Evolutionary conservation across 805 yeast species (phyloP).

Genomic region (Yarrowia sp.): DNA sequence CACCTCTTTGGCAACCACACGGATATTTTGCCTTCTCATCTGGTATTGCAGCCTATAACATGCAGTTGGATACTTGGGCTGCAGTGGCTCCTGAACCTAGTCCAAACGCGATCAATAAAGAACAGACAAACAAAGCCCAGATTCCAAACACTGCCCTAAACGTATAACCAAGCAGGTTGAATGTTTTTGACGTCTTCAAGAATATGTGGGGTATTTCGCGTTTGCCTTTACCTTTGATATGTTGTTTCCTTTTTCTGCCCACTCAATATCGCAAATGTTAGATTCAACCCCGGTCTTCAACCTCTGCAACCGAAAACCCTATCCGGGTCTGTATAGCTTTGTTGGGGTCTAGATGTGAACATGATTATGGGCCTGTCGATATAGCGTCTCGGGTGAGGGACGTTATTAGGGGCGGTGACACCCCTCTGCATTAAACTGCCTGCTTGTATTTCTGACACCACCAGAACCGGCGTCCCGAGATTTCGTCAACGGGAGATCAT

Average conservation of each 20-base stretch:
- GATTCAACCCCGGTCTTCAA: background rate
- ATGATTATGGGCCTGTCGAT: background rate
- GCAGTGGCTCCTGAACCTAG: conserved; percentile 25
- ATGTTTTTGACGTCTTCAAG: background rate
- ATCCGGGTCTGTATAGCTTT: background rate
- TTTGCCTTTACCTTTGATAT: background rate
- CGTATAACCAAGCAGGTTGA: background rate
- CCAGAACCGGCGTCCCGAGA: background rate
- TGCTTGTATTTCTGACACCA: background rate
- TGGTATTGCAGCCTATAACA: background rate
- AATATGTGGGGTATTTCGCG: background rate
- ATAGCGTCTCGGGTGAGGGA: background rate
- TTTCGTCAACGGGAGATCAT: background rate
- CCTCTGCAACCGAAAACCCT: conserved; percentile 6
- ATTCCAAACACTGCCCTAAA: background rate
- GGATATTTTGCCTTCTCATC: background rate
- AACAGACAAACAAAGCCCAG: conserved; percentile 1
- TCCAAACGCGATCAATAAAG: background rate
- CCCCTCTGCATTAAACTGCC: background rate
- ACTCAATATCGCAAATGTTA: conserved; percentile 2
- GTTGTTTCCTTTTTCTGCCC: background rate
- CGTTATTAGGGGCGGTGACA: background rate
- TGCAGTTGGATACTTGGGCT: background rate
- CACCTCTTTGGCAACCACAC: background rate
- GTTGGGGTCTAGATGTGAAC: background rate